Base-by-base conservation (phyloP, 1,284 basidiomycete genomes). In the Polyporus tsugae region DNA sequence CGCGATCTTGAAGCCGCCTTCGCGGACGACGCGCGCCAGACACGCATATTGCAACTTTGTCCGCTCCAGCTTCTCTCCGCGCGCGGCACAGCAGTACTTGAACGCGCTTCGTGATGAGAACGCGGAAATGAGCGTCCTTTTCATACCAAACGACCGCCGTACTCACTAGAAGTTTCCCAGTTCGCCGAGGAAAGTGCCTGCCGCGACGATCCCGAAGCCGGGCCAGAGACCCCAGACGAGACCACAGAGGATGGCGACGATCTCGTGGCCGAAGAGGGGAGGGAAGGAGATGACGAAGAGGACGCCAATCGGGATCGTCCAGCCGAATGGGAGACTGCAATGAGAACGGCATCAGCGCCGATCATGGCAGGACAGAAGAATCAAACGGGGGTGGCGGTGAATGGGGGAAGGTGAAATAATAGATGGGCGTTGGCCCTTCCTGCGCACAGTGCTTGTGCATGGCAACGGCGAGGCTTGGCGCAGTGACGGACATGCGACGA, bases 301-400 rank as follows among this genome's bases (percentile, higher is more conserved):
- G 62, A 95, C 83, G 57, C 81, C 93, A 60, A 96, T 94, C 1
- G 95, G 95, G 55, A 97, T 94, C 19, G 92, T 79, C 91, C 91
- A 97, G 22, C 95, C 95, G 52, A 70, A 78, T 1, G 77, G 77
- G 17, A 81, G 71, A 44, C 80, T 81, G 69, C 35, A 15, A 22
- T 13, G 9, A n/a, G 46, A 52, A 36, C 36, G 25, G 7, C 15
- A 38, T 60, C 58, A 60, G 38, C 36, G 22, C 19, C 42, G 41
- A 36, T 29, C 60, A 29, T 15, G 44, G 6, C 22, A n/a, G 33
- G 7, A 39, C 39, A 35, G 6, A 10, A 22, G 38, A 3, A 44
- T 1, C 25, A 35, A 5, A 59, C 22, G 39, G 15, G 19, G 7
- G 35, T n/a, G n/a, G n/a, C n/a, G n/a, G n/a, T n/a, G n/a, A n/a